Evolutionary conservation across 2,329 filamentous ascomycete genomes (phyloP).

Genomic region (Sclerotinia borealis): DNA sequence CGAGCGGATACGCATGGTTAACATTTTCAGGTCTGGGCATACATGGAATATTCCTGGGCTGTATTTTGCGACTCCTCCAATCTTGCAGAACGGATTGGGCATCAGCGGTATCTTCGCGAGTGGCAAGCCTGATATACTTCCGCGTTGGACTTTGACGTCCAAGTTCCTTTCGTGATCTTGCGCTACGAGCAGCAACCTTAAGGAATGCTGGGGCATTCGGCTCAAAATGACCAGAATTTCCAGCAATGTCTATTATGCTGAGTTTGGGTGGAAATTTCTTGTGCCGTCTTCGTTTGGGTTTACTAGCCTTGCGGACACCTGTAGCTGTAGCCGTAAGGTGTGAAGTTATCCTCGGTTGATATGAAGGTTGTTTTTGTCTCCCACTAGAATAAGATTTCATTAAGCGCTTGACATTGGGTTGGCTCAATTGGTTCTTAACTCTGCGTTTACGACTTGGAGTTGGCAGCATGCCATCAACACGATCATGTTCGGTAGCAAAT

Average conservation of each 20-base stretch:
- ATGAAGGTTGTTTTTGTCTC: constrained; percentile 1
- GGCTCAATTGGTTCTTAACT: not conserved
- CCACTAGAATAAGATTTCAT: constrained; percentile 5
- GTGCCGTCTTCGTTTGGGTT: not conserved
- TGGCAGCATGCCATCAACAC: constrained; percentile 33
- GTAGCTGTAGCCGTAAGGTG: constrained; percentile 15
- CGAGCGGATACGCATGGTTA: constrained; percentile 14
- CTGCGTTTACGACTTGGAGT: constrained; percentile 22
- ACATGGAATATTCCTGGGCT: constrained; percentile 13
- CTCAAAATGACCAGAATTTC: constrained; percentile 30
- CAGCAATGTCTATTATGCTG: constrained; percentile 53
- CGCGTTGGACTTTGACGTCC: constrained; percentile 49
- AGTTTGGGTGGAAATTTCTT: constrained; percentile 39
- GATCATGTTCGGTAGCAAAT: constrained; percentile 30
- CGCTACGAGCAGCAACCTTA: constrained; percentile 55
- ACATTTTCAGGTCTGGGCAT: not conserved
- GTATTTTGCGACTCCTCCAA: constrained; percentile 43
- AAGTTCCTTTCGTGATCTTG: constrained; percentile 40
- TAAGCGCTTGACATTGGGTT: constrained; percentile 16
- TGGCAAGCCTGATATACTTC: constrained; percentile 57
- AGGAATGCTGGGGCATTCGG: constrained; percentile 47
- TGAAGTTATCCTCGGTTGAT: constrained; percentile 29
- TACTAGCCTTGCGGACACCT: not conserved
- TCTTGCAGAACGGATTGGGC: constrained; percentile 45
- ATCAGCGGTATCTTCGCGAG: constrained; percentile 54